A percentile compares a stretch with the other conserved stretches of the same genome.
Evolutionary conservation across 805 yeast species (phyloP).

Genomic region (Debaryomyces hansenii): DNA sequence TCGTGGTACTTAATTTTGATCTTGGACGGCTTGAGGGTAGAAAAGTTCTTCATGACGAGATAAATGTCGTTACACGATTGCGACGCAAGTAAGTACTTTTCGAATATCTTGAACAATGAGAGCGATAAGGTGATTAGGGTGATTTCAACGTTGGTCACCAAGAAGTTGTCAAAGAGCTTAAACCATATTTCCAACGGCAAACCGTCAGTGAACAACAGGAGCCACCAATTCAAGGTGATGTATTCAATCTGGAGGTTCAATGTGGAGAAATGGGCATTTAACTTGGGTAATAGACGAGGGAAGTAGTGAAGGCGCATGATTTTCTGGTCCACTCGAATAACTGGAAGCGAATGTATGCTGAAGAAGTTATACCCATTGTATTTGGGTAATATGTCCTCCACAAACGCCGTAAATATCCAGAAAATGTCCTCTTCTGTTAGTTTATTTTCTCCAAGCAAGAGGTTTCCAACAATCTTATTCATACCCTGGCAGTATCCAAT

Average conservation of each 20-base stretch:
- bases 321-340: constrained; percentile 40
- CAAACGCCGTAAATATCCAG: constrained; percentile 50
- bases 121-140: constrained; percentile 35
- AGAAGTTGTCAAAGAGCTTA: constrained; percentile 50
- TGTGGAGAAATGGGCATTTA: constrained; percentile 32
- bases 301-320: constrained; percentile 34
- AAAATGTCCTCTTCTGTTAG: constrained; percentile 47
- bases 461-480: constrained; percentile 58
- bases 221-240: constrained; percentile 57
- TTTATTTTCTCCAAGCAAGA: constrained; percentile 33
- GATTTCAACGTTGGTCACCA: constrained; percentile 32
- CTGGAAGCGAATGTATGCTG: constrained; percentile 14
- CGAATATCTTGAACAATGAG: constrained; percentile 38
- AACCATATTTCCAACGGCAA: constrained; percentile 53
- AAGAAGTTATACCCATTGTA: constrained; percentile 27
- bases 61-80: constrained; percentile 31
- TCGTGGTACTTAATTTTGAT: constrained; percentile 20
- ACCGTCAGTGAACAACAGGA: constrained; percentile 52
- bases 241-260: constrained; percentile 47
- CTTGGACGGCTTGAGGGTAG: constrained; percentile 15
- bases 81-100: constrained; percentile 24
- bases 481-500: constrained; percentile 63
- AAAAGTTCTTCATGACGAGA: constrained; percentile 31
- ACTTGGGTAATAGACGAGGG: constrained; percentile 36
- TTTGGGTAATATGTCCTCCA: constrained; percentile 49